phyloP scores from a whole-genome alignment of 1,284 basidiomycete species.

The Fomitopsis schrenkii region DNA sequence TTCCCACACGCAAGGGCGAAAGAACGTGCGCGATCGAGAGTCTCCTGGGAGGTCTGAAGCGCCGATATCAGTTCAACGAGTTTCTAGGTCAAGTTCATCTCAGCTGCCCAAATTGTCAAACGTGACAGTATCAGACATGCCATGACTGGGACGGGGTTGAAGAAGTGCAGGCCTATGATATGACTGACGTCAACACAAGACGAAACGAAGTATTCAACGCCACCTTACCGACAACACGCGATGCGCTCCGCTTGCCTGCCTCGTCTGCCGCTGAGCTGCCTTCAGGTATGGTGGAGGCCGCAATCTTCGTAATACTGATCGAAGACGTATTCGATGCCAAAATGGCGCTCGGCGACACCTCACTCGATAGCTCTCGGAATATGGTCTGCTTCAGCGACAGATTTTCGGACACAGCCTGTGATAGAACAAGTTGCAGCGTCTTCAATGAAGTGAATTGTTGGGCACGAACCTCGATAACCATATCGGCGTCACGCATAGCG shows the following conservation, averaged over 20 bases:
- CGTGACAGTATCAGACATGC: constrained; percentile 34
- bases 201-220: neutral
- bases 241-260: constrained; percentile 56
- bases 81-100: constrained; percentile 49
- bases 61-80: constrained; percentile 91
- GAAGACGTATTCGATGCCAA: constrained; percentile 93
- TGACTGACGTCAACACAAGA: neutral
- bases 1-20: constrained; percentile 92
- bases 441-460: neutral
- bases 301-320: constrained; percentile 93
- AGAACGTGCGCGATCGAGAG: constrained; percentile 71
- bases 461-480: constrained; percentile 79
- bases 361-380: constrained; percentile 69
- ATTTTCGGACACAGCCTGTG: constrained; percentile 89
- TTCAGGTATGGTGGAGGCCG: constrained; percentile 66
- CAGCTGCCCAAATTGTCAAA: neutral
- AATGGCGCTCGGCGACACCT: constrained; percentile 72
- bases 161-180: constrained; percentile 80
- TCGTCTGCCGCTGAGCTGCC: constrained; percentile 55
- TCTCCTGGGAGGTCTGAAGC: constrained; percentile 81
- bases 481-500: constrained; percentile 73
- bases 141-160: constrained; percentile 96
- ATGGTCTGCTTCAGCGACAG: constrained; percentile 78
- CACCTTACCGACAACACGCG: constrained; percentile 70
- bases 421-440: constrained; percentile 65